Evolutionary conservation across 2,329 filamentous ascomycete species (phyloP), one percentile per base, ranked within the genome.

Genomic region (Exophiala phaeomuriformis): DNA sequence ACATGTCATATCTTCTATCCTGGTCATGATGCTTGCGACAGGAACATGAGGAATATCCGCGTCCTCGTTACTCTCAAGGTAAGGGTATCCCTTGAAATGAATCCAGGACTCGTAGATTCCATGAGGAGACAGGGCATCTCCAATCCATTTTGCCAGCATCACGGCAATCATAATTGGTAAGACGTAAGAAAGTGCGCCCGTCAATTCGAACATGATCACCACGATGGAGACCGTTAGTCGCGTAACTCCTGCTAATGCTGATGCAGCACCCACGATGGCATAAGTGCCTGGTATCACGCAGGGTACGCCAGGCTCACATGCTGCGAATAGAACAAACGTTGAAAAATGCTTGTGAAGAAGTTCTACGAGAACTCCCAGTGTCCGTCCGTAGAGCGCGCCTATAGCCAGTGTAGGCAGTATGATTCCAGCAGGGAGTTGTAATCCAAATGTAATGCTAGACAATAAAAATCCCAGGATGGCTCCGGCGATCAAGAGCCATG

Each of bases 81-180:
- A 96, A 0, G 93, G 93, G 67, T 97, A 98, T 61, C 88, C 89
- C 66, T 94, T 93, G 71, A 96, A 85, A 63, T 90, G 86, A 66
- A 98, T 98, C 93, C 93, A 98, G 51, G 86, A 86, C 69, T 98
- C 93, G 73, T 98, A 98, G 70, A 98, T 97, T 60, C 93, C 90
- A 47, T 86, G 83, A 52, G 88, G 88, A 29, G 88, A 90, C 69
- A 98, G 90, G 47, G 90, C 91, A 69, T 98, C 93, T 65, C 90
- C 93, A 29, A 95, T 89, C 93, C 93, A 98, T 73, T 98, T 98
- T 58, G 88, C 88, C 42, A 97, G 79, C 90, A 98, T 95, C 66
- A 98, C 93, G 41, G 90, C 90, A 60, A 98, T 88, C 93, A 98
- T 98, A 69, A 97, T 98, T 51, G 93, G 93, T 5, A 98, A 81